Evolutionary conservation across 768 basidiomycete genomes (phyloP).

Genomic region (Naematelia encephala): DNA sequence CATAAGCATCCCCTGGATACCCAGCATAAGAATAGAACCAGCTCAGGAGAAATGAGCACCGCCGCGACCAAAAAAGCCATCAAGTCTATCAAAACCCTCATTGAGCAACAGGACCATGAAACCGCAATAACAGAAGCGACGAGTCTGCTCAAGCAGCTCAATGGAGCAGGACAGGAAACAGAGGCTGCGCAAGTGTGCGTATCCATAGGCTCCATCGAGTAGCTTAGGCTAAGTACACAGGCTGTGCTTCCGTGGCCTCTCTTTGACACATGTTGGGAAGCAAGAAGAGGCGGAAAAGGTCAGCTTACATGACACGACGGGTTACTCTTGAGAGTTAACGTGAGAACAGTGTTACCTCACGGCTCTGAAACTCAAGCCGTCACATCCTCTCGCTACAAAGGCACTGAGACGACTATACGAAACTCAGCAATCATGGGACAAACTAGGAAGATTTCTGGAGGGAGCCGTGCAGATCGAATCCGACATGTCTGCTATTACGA

Average conservation of each 20-base stretch:
- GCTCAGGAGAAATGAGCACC: background rate
- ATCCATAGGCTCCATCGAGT: background rate
- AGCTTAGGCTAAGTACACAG: constrained; percentile 53
- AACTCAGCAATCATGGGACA: constrained; percentile 27
- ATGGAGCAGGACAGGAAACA: constrained; percentile 17
- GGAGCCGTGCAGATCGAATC: constrained; percentile 61
- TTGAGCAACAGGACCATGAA: constrained; percentile 34
- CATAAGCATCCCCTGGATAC: background rate
- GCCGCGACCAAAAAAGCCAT: constrained; percentile 33
- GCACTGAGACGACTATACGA: constrained; percentile 46
- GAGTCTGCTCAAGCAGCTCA: constrained; percentile 28
- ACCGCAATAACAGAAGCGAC: constrained; percentile 36
- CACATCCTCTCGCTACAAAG: constrained; percentile 64
- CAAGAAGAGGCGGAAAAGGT: constrained; percentile 80
- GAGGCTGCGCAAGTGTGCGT: constrained; percentile 40
- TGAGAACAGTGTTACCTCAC: background rate
- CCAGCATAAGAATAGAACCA: background rate
- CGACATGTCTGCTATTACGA: constrained; percentile 57
- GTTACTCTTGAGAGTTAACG: constrained; percentile 1
- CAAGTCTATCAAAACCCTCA: constrained; percentile 40
- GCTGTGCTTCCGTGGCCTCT: constrained; percentile 78
- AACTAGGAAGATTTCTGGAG: constrained; percentile 51
- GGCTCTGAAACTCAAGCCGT: constrained; percentile 52
- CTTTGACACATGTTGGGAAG: constrained; percentile 70
- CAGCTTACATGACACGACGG: constrained; percentile 43